Percentiles rank a stretch among this genome's conserved stretches.
Evolutionary conservation across 495 filamentous ascomycete genomes (phyloP).

Genomic region (Hamigera avellanea): DNA sequence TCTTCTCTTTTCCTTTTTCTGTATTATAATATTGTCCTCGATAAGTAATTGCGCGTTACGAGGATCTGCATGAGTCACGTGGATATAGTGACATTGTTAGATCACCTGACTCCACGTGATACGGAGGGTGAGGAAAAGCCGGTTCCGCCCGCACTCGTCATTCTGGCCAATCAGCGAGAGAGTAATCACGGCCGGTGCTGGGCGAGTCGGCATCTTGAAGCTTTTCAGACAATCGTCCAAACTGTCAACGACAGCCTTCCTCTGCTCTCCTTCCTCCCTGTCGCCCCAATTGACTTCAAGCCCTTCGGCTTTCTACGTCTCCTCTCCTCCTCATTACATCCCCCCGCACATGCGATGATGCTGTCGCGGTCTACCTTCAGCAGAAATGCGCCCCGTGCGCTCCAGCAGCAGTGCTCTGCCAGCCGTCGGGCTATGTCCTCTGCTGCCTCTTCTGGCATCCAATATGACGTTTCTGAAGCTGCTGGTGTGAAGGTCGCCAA

Average conservation of each 20-base stretch:
- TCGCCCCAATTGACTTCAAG: constrained; percentile 32
- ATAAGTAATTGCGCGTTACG: too few species aligned
- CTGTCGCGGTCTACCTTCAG: constrained; percentile 70
- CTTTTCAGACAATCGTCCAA: constrained; percentile 33
- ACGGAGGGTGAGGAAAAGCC: constrained; percentile 20
- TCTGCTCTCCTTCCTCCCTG: constrained; percentile 17
- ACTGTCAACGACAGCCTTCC: constrained; percentile 13
- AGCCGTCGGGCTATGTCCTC: constrained; percentile 68
- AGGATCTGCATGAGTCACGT: too few species aligned
- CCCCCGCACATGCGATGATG: constrained; percentile 57
- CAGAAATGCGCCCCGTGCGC: constrained; percentile 65
- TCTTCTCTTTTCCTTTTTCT: neutral
- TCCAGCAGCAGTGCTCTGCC: constrained; percentile 52
- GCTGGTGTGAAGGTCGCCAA: constrained; percentile 82
- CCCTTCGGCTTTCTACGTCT: constrained; percentile 20
- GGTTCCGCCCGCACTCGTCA: constrained; percentile 36
- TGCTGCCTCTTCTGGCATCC: constrained; percentile 66
- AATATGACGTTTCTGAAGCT: constrained; percentile 78
- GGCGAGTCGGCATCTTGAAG: constrained; percentile 32
- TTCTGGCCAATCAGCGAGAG: constrained; percentile 26
- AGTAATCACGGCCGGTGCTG: constrained; percentile 25
- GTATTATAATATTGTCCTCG: neutral
- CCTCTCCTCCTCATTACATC: constrained; percentile 15
- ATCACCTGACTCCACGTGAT: constrained; percentile 29
- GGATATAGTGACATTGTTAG: neutral